A percentile compares a stretch with the other conserved stretches of the same genome.
phyloP scores from a whole-genome alignment of 208 protist genomes.

The Trypanosoma lewisi region DNA sequence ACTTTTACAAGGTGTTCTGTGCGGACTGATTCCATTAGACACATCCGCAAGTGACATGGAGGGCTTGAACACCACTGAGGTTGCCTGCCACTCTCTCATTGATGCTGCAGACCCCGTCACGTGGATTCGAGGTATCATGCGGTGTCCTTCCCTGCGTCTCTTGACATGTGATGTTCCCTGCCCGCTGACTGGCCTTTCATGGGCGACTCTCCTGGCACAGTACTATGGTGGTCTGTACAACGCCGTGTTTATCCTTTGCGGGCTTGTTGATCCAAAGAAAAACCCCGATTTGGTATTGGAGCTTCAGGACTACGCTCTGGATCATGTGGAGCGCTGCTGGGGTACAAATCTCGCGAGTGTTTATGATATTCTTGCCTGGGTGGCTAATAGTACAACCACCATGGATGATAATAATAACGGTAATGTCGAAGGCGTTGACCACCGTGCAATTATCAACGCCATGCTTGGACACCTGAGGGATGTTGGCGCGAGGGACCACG shows the following conservation, averaged over 20 bases:
- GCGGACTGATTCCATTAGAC: conserved; percentile 30
- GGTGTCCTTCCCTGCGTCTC: conserved; percentile 18
- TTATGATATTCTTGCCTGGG: conserved; percentile 72
- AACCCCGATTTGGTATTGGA: conserved; percentile 22
- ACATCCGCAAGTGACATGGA: background rate
- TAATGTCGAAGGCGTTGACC: conserved; percentile 26
- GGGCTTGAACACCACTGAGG: background rate
- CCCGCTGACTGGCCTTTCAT: conserved; percentile 40
- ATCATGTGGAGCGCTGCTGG: conserved; percentile 75
- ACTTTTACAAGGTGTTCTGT: conserved; percentile 57
- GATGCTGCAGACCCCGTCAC: conserved; percentile 24
- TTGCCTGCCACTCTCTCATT: conserved; percentile 12
- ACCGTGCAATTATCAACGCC: conserved; percentile 33
- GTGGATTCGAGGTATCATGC: conserved; percentile 29
- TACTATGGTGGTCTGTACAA: conserved; percentile 61
- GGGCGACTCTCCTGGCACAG: conserved; percentile 54
- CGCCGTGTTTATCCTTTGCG: conserved; percentile 39
- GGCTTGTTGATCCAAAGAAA: conserved; percentile 10
- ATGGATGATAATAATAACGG: conserved; percentile 3
- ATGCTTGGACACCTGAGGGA: conserved; percentile 69
- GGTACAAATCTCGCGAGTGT: conserved; percentile 66
- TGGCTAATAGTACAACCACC: conserved; percentile 18
- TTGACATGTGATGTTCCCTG: conserved; percentile 27
- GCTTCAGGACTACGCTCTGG: conserved; percentile 50
- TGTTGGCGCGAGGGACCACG: conserved; percentile 63